Conservation (phyloP, 148 eudicot genomes). For the Heliamphora exappendiculata region DNA sequence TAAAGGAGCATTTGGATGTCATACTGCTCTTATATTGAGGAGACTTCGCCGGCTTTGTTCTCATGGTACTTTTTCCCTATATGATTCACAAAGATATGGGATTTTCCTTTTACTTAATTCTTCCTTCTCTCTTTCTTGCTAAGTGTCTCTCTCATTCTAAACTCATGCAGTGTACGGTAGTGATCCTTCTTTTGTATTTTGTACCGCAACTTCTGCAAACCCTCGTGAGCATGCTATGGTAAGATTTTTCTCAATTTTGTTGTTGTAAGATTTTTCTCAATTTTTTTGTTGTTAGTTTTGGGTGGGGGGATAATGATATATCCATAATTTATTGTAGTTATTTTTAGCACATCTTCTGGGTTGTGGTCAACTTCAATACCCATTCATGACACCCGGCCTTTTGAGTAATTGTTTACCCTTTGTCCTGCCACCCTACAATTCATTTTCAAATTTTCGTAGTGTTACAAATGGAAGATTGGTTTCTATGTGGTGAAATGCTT, state of each 20-base stretch:
- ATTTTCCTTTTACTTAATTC: not conserved
- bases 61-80: conserved; percentile 52
- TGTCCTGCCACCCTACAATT: not conserved
- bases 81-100: not conserved
- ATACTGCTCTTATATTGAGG: conserved; percentile 84
- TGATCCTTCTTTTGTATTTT: conserved; percentile 77
- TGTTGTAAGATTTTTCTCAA: too few species aligned
- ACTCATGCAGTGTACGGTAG: conserved; percentile 78
- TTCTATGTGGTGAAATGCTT: not conserved
- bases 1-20: conserved; percentile 95
- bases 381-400: not conserved
- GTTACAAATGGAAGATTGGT: not conserved
- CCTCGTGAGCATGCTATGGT: conserved; percentile 93
- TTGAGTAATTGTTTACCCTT: not conserved
- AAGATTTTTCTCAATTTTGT: conserved; percentile 9
- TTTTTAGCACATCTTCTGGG: not conserved
- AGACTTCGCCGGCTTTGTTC: conserved; percentile 86
- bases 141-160: conserved; percentile 18
- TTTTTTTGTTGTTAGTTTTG: too few species aligned
- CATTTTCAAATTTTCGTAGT: not conserved
- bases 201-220: conserved; percentile 92
- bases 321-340: not conserved
- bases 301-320: not conserved
- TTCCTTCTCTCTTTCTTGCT: not conserved
- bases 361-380: not conserved